These are phyloP conservation scores for Hammondia hammondi DNA, from an alignment of 169 alveolate species.

Conservation along the genomic window DNA sequence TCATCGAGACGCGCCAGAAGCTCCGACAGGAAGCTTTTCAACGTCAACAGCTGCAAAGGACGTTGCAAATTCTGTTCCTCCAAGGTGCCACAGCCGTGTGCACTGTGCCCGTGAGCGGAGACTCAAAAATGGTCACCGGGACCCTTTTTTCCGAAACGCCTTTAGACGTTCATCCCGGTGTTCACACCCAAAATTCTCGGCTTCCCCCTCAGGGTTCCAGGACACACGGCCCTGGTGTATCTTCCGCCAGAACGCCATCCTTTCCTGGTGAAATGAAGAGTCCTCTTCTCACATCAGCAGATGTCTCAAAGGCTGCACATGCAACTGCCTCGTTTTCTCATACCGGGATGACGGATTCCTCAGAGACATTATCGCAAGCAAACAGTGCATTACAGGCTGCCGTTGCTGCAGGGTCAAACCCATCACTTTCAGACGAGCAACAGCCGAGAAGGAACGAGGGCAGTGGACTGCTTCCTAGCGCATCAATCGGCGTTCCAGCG, in stretches of 20 bases:
- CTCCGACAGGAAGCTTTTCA: neutral
- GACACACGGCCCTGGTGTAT: too few species aligned
- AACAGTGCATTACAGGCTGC: neutral
- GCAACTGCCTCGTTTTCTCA: too few species aligned
- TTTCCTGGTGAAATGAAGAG: too few species aligned
- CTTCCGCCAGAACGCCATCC: too few species aligned
- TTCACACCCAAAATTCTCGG: too few species aligned
- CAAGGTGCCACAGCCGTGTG: conserved; percentile 4
- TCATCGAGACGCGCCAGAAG: neutral
- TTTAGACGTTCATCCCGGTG: too few species aligned
- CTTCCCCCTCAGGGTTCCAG: too few species aligned
- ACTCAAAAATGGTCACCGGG: neutral
- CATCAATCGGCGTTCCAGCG: neutral
- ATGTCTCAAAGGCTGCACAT: too few species aligned
- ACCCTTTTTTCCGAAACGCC: too few species aligned
- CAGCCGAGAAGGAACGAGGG: neutral
- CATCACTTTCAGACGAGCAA: neutral
- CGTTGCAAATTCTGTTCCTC: neutral
- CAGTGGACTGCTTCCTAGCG: neutral
- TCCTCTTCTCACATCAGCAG: too few species aligned
- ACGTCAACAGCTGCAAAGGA: neutral
- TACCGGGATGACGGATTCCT: too few species aligned
- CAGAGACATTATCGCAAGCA: neutral
- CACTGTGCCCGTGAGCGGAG: neutral
- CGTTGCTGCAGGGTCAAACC: neutral